Conservation (phyloP, 352 stramenopile genomes). For the Globisporangium iwayamae region DNA sequence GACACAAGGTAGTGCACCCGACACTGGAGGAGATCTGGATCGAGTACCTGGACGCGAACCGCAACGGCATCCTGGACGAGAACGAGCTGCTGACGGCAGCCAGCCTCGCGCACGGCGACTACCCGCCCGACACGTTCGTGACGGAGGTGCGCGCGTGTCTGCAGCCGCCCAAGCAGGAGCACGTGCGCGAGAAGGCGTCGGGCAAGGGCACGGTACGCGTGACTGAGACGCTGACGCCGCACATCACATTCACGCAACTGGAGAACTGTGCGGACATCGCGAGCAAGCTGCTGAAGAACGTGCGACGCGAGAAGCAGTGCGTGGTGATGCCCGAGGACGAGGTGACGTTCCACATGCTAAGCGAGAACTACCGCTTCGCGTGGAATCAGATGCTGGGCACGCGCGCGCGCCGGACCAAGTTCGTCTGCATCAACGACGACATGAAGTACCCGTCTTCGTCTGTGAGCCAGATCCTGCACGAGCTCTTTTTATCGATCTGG, state of each 20-base stretch:
- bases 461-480: conserved; percentile 84
- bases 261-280: conserved; percentile 43
- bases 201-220: conserved; percentile 57
- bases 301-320: conserved; percentile 55
- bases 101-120: conserved; percentile 72
- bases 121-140: conserved; percentile 66
- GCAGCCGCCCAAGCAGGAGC: conserved; percentile 65
- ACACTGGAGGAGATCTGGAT: conserved; percentile 79
- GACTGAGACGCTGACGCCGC: conserved; percentile 67
- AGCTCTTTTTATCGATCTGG: conserved; percentile 93
- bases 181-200: conserved; percentile 60
- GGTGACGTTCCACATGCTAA: conserved; percentile 95
- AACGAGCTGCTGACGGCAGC: conserved; percentile 91
- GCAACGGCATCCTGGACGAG: conserved; percentile 85
- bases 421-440: conserved; percentile 97
- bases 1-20: conserved; percentile 69
- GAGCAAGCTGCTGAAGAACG: conserved; percentile 55
- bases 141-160: conserved; percentile 64
- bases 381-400: conserved; percentile 92
- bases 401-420: conserved; percentile 90
- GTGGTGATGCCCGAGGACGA: conserved; percentile 79
- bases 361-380: conserved; percentile 88
- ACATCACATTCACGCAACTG: conserved; percentile 67
- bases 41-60: conserved; percentile 89
- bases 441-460: conserved; percentile 86